These are phyloP conservation scores for Porcisia deanei DNA, from an alignment of 208 protist genomes.

Conservation along the genomic window DNA sequence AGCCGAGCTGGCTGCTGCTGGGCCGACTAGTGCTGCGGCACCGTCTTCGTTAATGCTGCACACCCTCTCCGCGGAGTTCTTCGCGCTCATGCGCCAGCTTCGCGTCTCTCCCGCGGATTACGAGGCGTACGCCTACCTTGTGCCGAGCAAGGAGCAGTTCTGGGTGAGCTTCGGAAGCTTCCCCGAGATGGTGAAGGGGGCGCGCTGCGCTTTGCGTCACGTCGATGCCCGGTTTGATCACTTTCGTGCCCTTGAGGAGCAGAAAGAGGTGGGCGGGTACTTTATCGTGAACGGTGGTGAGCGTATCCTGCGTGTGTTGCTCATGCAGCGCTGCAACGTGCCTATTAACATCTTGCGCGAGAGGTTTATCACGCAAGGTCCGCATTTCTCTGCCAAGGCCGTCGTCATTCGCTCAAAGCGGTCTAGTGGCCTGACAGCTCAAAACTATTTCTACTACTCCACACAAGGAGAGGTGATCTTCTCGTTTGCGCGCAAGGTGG, in stretches of 20 bases:
- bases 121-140: constrained; percentile 57
- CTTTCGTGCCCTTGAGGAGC: constrained; percentile 91
- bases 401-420: constrained; percentile 95
- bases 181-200: constrained; percentile 86
- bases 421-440: constrained; percentile 91
- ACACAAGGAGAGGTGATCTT: constrained; percentile 87
- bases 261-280: constrained; percentile 98
- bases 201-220: constrained; percentile 75
- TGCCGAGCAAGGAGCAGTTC: constrained; percentile 78
- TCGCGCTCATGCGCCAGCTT: constrained; percentile 65
- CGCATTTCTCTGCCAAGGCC: constrained; percentile 95
- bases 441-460: constrained; percentile 98
- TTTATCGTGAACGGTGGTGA: constrained; percentile 99
- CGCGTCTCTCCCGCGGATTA: constrained; percentile 49
- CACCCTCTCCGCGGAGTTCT: constrained; percentile 71
- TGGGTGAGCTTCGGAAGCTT: constrained; percentile 81
- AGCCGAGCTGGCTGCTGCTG: constrained; percentile 22
- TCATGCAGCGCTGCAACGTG: constrained; percentile 96
- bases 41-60: constrained; percentile 34
- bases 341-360: constrained; percentile 92
- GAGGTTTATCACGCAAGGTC: constrained; percentile 91
- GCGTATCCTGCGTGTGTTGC: constrained; percentile 96
- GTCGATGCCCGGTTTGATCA: constrained; percentile 68
- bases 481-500: constrained; percentile 81
- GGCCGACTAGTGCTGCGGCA: not conserved